Evolutionary conservation across 192 early-diverging fungal species (phyloP), one percentile per base, ranked within the genome.

Genomic region (Podila verticillata): DNA sequence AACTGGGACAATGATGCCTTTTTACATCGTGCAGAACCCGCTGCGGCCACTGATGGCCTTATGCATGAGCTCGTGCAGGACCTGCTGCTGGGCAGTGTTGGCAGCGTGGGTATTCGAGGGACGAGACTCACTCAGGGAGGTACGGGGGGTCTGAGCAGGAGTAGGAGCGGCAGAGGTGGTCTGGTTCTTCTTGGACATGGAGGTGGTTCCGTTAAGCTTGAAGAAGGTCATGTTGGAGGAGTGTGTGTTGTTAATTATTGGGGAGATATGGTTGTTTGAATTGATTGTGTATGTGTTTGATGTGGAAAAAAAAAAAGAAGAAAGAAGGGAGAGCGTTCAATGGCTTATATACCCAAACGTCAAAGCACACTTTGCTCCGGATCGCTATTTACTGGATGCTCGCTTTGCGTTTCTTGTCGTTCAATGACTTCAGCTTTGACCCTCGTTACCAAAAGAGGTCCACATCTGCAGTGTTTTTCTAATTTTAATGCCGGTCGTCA

Each of bases 111-210:
- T 28, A 8, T 24, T 17, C 15, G 26, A 32, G 58, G 58, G 51
- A 28, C 58, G 58, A 17, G 58, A 60, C 58, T 60, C 58, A 19
- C 30, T 32, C 58, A 60, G 20, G 30, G 67, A 69, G 47, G 58
- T 32, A 48, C 58, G 47, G 10, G 66, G 72, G 28, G 59, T 66
- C 49, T 54, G 59, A 3, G 48, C 59, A 4, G 60, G 62, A 26
- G 63, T 65, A 1, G 56, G 13, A 26, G 62, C 67, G 44, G 66
- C 63, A 3, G 67, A 75, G 63, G 54, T 6, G 47, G 63, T 47
- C 74, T 70, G 35, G 66, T 75, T 75, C 67, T 75, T 75, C 66
- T 4, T 35, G n/a, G 74, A 64, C n/a, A 26, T 26, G 8, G 51
- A 26, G 24, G 51, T 26, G 51, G 51, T 12, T 24, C 51, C 51